Percentiles rank a stretch among this genome's conserved stretches.
Conservation (phyloP, 208 protist genomes). For the Blechomonas ayalai region DNA sequence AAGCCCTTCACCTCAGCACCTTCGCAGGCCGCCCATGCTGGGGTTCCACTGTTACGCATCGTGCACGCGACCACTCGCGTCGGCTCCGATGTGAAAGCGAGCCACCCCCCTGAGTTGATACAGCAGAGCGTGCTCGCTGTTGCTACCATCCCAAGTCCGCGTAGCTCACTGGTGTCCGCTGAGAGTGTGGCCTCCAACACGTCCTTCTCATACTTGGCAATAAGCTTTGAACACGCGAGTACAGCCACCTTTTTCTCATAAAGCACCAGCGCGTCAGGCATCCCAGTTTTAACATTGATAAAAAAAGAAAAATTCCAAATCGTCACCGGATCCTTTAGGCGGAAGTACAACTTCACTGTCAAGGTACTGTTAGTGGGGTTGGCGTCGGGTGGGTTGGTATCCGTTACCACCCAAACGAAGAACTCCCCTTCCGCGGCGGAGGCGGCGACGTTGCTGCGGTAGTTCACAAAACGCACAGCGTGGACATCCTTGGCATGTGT, state of each 20-base stretch:
- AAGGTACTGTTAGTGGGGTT: conserved; percentile 14
- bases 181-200: conserved; percentile 44
- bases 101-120: conserved; percentile 60
- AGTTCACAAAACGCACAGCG: conserved; percentile 79
- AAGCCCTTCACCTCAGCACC: conserved; percentile 38
- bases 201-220: conserved; percentile 29
- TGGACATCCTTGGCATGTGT: conserved; percentile 48
- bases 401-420: conserved; percentile 68
- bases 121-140: conserved; percentile 35
- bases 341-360: conserved; percentile 67
- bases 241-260: conserved; percentile 60
- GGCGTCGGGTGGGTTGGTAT: conserved; percentile 16
- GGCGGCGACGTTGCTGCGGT: conserved; percentile 81
- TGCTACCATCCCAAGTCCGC: conserved; percentile 23
- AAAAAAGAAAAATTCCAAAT: conserved; percentile 75
- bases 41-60: conserved; percentile 67
- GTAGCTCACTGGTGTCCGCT: conserved; percentile 41
- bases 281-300: conserved; percentile 54
- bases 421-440: conserved; percentile 59
- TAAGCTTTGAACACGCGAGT: conserved; percentile 71
- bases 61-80: conserved; percentile 72
- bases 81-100: conserved; percentile 76
- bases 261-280: conserved; percentile 70
- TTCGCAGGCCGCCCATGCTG: conserved; percentile 65
- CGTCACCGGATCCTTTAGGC: conserved; percentile 51